Conservation (phyloP, 2,329 filamentous ascomycete genomes). For the Aspergillus fijiensis region DNA sequence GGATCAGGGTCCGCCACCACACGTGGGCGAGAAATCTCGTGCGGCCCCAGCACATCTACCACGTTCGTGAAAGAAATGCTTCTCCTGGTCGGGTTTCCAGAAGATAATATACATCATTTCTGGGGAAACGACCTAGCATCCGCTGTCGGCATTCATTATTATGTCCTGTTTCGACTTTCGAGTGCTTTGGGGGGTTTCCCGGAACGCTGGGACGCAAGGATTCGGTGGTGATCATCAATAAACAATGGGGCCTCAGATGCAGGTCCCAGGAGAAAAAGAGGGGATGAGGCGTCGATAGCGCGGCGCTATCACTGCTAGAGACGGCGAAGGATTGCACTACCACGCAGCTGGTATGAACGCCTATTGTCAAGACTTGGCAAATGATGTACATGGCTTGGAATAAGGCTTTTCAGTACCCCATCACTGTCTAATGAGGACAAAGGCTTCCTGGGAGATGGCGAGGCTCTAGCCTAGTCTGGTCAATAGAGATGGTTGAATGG, state of each 20-base stretch:
- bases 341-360: conserved; percentile 2
- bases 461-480: not conserved
- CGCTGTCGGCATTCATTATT: not conserved
- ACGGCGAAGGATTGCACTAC: conserved; percentile 10
- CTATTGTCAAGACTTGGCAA: conserved; percentile 1
- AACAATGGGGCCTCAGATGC: conserved; percentile 4
- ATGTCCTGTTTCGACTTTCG: not conserved
- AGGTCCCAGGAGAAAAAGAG: not conserved
- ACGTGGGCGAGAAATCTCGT: not conserved
- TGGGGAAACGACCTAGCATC: not conserved
- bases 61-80: not conserved
- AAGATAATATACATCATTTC: conserved; percentile 2
- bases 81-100: not conserved
- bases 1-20: not conserved
- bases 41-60: not conserved
- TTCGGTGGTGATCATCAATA: conserved; percentile 4
- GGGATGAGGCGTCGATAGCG: conserved; percentile 1
- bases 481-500: not conserved
- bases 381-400: not conserved
- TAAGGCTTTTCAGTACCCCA: too few relatives aligned
- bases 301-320: conserved; percentile 3
- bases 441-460: not conserved
- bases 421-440: not conserved
- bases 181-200: not conserved
- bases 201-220: not conserved